Evolutionary conservation across 768 basidiomycete genomes (phyloP).

Genomic region (Mycena latifolia): DNA sequence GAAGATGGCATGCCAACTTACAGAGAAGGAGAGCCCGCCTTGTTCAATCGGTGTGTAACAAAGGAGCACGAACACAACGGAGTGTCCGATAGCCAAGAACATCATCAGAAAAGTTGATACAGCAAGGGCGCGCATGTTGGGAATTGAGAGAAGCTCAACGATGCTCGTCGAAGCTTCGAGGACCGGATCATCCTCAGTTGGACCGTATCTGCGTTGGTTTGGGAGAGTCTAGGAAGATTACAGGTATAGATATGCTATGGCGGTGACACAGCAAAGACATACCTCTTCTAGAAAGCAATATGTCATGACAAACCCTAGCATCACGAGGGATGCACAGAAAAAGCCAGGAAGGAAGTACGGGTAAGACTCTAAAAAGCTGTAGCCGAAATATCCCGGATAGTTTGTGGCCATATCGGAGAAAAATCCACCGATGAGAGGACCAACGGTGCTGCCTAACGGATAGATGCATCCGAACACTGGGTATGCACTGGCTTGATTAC

Average conservation of each 20-base stretch:
- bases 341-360: conserved; percentile 77
- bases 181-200: not conserved
- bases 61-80: conserved; percentile 73
- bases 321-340: conserved; percentile 56
- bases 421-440: conserved; percentile 70
- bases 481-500: conserved; percentile 70
- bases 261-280: conserved; percentile 17
- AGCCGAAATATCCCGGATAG: conserved; percentile 59
- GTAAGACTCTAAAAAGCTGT: conserved; percentile 57
- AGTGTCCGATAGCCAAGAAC: conserved; percentile 72
- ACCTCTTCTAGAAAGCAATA: conserved; percentile 71
- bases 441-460: conserved; percentile 27
- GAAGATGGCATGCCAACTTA: conserved; percentile 28
- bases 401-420: conserved; percentile 68
- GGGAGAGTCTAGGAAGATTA: conserved; percentile 46
- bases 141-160: conserved; percentile 58
- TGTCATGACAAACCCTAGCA: conserved; percentile 56
- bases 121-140: conserved; percentile 58
- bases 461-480: conserved; percentile 71
- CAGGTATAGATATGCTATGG: conserved; percentile 24
- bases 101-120: conserved; percentile 63
- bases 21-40: conserved; percentile 58
- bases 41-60: conserved; percentile 66
- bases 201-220: conserved; percentile 43
- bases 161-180: conserved; percentile 35